Percentiles rank a stretch among this genome's conserved stretches.
phyloP scores from a whole-genome alignment of 1,284 basidiomycete species.

The Psilocybe mexicana region DNA sequence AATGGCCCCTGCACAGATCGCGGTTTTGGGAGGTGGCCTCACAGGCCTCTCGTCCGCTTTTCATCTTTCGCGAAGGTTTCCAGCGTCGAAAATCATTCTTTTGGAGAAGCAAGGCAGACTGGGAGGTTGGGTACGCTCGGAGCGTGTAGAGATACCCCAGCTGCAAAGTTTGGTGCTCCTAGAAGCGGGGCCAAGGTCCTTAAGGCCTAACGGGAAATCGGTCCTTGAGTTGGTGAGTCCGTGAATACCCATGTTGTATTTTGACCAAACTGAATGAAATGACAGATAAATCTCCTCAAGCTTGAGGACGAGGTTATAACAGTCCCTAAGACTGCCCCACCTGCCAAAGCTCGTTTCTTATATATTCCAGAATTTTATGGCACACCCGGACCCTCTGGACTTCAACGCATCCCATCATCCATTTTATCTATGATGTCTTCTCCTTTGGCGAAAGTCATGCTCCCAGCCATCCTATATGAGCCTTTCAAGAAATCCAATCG shows the following conservation, averaged over 20 bases:
- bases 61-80: conserved; percentile 70
- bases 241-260: background rate
- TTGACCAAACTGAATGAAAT: conserved; percentile 19
- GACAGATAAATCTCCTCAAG: conserved; percentile 73
- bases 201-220: conserved; percentile 72
- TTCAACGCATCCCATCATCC: conserved; percentile 48
- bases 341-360: conserved; percentile 76
- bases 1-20: conserved; percentile 46
- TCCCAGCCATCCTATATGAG: conserved; percentile 61
- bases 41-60: conserved; percentile 83
- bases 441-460: conserved; percentile 50
- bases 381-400: conserved; percentile 24
- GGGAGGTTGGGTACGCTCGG: conserved; percentile 85
- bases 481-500: conserved; percentile 49
- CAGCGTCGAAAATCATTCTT: conserved; percentile 59
- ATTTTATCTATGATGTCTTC: conserved; percentile 47
- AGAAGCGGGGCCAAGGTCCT: conserved; percentile 83
- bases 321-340: conserved; percentile 64
- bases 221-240: conserved; percentile 79
- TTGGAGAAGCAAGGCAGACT: conserved; percentile 65
- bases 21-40: conserved; percentile 81
- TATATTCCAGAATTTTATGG: conserved; percentile 45
- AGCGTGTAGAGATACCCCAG: conserved; percentile 47
- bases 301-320: conserved; percentile 61
- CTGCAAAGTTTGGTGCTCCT: conserved; percentile 52